Percentiles rank a stretch among this genome's conserved stretches.
phyloP scores from a whole-genome alignment of 2,329 filamentous ascomycete genomes.

The Cercospora canescens region DNA sequence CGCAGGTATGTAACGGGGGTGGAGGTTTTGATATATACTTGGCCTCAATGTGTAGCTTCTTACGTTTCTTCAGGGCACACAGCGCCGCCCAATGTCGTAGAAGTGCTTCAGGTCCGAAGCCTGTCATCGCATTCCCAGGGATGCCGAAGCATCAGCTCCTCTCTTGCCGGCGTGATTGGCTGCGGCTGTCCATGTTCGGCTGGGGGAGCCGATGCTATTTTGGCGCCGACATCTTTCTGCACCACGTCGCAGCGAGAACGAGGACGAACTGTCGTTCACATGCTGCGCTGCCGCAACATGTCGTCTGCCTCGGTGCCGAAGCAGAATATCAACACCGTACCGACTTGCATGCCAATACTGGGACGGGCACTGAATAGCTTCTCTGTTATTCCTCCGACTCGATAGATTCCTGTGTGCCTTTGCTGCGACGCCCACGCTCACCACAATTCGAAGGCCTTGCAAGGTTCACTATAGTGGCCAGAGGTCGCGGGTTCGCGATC shows the following conservation, averaged over 20 bases:
- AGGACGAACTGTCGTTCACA: neutral
- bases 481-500: neutral
- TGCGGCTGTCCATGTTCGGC: neutral
- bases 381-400: neutral
- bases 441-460: neutral
- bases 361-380: neutral
- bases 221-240: neutral
- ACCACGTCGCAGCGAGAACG: neutral
- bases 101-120: constrained; percentile 11
- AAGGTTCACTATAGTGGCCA: neutral
- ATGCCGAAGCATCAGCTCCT: constrained; percentile 9
- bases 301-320: constrained; percentile 3
- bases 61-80: neutral
- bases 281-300: neutral
- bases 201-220: neutral
- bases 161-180: neutral
- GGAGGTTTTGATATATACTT: constrained; percentile 1
- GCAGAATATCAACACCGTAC: neutral
- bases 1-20: neutral
- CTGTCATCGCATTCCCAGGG: constrained; percentile 3
- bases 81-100: neutral
- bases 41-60: constrained; percentile 6
- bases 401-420: no score
- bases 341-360: neutral
- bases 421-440: neutral